Evolutionary conservation across 2,329 filamentous ascomycete species (phyloP).

Genomic region (Aspergillus hortae): DNA sequence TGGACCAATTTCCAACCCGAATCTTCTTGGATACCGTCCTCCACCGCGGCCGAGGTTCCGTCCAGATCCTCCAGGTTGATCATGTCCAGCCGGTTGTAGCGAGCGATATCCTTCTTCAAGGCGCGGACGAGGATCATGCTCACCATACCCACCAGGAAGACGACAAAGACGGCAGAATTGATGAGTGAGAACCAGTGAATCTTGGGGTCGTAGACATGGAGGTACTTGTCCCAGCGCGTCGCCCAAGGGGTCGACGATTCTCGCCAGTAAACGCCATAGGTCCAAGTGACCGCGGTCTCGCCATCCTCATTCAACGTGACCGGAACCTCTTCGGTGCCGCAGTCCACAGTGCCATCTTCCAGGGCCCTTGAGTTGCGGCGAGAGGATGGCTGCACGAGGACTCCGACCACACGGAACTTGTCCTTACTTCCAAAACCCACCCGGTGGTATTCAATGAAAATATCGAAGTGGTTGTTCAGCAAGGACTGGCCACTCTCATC

Average conservation of each 20-base stretch:
- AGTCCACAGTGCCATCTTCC: constrained; percentile 57
- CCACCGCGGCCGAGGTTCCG: constrained; percentile 67
- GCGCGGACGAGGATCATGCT: constrained; percentile 87
- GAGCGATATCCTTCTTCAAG: constrained; percentile 88
- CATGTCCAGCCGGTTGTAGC: constrained; percentile 92
- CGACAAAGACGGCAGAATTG: constrained; percentile 91
- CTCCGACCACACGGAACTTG: constrained; percentile 84
- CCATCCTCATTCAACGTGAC: constrained; percentile 64
- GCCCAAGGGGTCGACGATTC: constrained; percentile 85
- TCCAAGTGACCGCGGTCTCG: constrained; percentile 72
- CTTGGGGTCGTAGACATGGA: constrained; percentile 94
- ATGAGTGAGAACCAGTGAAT: constrained; percentile 99
- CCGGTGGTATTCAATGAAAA: constrained; percentile 86
- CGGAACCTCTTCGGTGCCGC: constrained; percentile 54
- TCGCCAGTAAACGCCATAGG: constrained; percentile 89
- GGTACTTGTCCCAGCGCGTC: constrained; percentile 97
- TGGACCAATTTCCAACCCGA: constrained; percentile 98
- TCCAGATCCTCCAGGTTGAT: constrained; percentile 87
- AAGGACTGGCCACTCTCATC: constrained; percentile 54
- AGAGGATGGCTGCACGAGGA: constrained; percentile 80
- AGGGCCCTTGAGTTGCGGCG: constrained; percentile 54
- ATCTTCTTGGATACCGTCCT: constrained; percentile 94
- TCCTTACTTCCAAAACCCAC: constrained; percentile 55
- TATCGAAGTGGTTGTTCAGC: constrained; percentile 95
- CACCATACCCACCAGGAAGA: constrained; percentile 87